phyloP scores from a whole-genome alignment of 2,329 filamentous ascomycete species.

The Paramyrothecium sp. region DNA sequence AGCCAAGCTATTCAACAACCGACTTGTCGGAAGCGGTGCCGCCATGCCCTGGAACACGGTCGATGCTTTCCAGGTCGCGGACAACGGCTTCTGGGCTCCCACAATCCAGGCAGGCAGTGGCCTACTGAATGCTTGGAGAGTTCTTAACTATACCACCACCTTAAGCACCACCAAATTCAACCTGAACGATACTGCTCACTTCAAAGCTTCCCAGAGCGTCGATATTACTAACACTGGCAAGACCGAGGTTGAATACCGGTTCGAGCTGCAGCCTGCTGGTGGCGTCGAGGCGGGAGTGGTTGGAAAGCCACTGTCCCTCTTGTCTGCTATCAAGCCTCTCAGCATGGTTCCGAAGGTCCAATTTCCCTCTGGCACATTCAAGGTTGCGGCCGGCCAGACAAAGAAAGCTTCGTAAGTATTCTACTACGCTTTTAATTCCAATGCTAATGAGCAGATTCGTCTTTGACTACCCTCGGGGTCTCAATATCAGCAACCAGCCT shows the following conservation, averaged over 20 bases:
- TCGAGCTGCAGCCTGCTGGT: slow-evolving; percentile 11
- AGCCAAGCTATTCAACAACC: slow-evolving; percentile 21
- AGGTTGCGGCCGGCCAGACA: not conserved
- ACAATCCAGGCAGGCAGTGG: slow-evolving; percentile 38
- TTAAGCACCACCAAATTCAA: slow-evolving; percentile 35
- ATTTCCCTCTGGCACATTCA: not conserved
- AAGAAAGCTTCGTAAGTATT: not conserved
- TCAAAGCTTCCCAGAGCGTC: slow-evolving; percentile 18
- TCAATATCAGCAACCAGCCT: slow-evolving; percentile 16
- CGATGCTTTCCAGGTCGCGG: slow-evolving; percentile 8
- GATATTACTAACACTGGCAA: slow-evolving; percentile 36
- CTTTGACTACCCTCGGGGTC: not conserved
- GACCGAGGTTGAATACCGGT: slow-evolving; percentile 31
- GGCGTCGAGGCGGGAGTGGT: not conserved
- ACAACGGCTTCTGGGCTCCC: slow-evolving; percentile 23
- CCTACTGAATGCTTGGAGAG: slow-evolving; percentile 43
- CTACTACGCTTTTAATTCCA: not conserved
- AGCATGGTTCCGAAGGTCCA: not conserved
- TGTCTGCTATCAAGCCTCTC: not conserved
- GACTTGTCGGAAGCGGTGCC: slow-evolving; percentile 29
- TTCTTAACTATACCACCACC: slow-evolving; percentile 37
- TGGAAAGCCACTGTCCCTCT: slow-evolving; percentile 21
- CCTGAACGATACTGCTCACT: slow-evolving; percentile 43
- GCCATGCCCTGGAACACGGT: slow-evolving; percentile 15
- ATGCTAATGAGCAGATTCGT: not conserved